These are phyloP conservation scores for Aspergillus clavatus DNA, from an alignment of 2,329 filamentous ascomycete species.

Conservation along the genomic window DNA sequence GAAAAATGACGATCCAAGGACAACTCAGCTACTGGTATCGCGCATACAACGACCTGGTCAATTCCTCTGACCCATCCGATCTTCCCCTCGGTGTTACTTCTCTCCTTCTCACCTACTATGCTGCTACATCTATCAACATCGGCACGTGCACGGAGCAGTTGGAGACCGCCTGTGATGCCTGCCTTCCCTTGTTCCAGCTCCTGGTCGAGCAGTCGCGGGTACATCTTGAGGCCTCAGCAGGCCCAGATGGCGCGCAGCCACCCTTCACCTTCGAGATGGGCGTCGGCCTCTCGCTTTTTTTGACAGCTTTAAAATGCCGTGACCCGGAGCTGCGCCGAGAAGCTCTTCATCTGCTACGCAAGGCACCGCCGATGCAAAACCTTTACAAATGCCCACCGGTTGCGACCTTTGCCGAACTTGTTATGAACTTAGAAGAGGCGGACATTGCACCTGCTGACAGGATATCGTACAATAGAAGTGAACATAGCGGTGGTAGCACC, in stretches of 20 bases:
- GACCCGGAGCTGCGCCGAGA: slow-evolving; percentile 1
- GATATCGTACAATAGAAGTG: not conserved
- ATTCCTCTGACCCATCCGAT: not conserved
- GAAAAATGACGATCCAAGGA: not conserved
- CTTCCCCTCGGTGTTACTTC: not conserved
- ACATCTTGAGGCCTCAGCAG: slow-evolving; percentile 1
- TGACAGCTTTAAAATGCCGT: slow-evolving; percentile 7
- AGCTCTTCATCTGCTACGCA: slow-evolving; percentile 3
- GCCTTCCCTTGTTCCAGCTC: slow-evolving; percentile 1
- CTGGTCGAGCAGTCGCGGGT: slow-evolving; percentile 5
- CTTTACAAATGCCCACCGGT: slow-evolving; percentile 5
- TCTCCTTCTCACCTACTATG: slow-evolving; percentile 5
- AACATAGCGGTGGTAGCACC: too few relatives aligned
- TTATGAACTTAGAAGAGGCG: slow-evolving; percentile 3
- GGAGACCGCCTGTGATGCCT: slow-evolving; percentile 1
- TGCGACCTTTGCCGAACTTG: slow-evolving; percentile 1
- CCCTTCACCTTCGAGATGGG: slow-evolving; percentile 10
- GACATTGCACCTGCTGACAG: not conserved
- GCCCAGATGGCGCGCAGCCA: slow-evolving; percentile 7
- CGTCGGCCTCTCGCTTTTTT: slow-evolving; percentile 3
- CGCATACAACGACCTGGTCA: not conserved
- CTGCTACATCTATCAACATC: not conserved
- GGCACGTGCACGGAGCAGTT: not conserved
- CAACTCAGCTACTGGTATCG: slow-evolving; percentile 2
- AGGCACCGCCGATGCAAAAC: slow-evolving; percentile 4